Conservation (phyloP, 305 asterid species). For the Ruellia speciosa region DNA sequence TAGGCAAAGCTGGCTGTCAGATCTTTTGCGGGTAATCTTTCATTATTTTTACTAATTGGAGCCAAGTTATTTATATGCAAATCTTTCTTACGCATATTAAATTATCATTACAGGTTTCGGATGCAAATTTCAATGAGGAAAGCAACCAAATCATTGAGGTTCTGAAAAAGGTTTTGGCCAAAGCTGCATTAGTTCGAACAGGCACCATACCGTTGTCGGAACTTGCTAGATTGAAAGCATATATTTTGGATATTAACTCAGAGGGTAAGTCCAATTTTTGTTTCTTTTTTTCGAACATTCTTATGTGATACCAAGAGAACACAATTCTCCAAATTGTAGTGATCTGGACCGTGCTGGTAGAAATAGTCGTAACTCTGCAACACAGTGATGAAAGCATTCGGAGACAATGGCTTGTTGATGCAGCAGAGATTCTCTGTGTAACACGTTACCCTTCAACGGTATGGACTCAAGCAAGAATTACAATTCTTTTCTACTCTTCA, state of each 20-base stretch:
- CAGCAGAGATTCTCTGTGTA: conserved; percentile 71
- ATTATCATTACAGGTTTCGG: conserved; percentile 40
- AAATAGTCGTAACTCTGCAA: conserved; percentile 56
- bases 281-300: neutral
- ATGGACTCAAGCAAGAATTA: conserved; percentile 17
- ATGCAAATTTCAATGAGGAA: conserved; percentile 35
- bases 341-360: conserved; percentile 76
- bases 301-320: conserved; percentile 14
- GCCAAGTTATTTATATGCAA: neutral
- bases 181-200: conserved; percentile 65
- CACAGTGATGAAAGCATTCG: conserved; percentile 50
- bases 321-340: conserved; percentile 34
- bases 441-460: conserved; percentile 89
- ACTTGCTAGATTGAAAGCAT: conserved; percentile 38
- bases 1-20: conserved; percentile 57
- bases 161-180: conserved; percentile 55
- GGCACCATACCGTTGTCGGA: conserved; percentile 61
- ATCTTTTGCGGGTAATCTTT: conserved; percentile 56
- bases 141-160: conserved; percentile 18
- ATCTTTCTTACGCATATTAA: neutral
- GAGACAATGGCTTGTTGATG: conserved; percentile 79
- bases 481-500: neutral
- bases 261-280: conserved; percentile 43
- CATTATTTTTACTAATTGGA: conserved; percentile 6
- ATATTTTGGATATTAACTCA: conserved; percentile 25